Evolutionary conservation across 495 filamentous ascomycete genomes (phyloP), one percentile per base, ranked within the genome.

Genomic region (Elasticomyces elasticus): DNA sequence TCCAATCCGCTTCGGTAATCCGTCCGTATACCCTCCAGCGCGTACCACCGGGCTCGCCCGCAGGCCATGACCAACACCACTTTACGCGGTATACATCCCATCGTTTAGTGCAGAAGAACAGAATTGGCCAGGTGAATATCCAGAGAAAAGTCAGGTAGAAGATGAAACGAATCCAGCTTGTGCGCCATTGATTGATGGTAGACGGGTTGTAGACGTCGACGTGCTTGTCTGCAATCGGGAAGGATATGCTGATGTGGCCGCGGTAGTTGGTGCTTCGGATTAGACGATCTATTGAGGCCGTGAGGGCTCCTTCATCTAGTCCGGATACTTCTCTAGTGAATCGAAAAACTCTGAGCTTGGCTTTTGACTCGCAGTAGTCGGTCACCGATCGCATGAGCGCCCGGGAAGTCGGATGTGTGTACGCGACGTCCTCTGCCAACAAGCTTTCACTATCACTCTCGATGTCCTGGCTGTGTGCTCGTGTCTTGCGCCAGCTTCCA

Each of bases 111-210:
- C 72, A 61, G 60, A 84, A 74, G 70, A 75, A 81, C 26, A 85
- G 67, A 41, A 76, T 72, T 15, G 81, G 82, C 82, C 82, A 84
- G 17, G 72, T 66, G 61, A 84, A 72, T 31, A 84, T 59, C 70
- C 80, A 82, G 38, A 81, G 64, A 49, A 84, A 76, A 2, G 75
- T 78, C 12, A 82, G 61, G 60, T 74, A 77, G 66, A 81, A 84
- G 31, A 84, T 22, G 74, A 72, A 80, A 10, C 70, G 61, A 25
- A 82, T 71, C 74, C 77, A 84, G 11, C 47, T 55, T 49, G 74
- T 65, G 2, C 82, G 74, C 74, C 77, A 79, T n/a, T 64, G 31
- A 50, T 82, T 84, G 49, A 75, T 71, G 48, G 64, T 70, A 41
- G 72, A 72, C 0, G 74, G 68, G 38, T 78, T 81, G 64, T 78